Conservation (phyloP, 1,139 yeast genomes). For the Scheffersomyces parashehatae region DNA sequence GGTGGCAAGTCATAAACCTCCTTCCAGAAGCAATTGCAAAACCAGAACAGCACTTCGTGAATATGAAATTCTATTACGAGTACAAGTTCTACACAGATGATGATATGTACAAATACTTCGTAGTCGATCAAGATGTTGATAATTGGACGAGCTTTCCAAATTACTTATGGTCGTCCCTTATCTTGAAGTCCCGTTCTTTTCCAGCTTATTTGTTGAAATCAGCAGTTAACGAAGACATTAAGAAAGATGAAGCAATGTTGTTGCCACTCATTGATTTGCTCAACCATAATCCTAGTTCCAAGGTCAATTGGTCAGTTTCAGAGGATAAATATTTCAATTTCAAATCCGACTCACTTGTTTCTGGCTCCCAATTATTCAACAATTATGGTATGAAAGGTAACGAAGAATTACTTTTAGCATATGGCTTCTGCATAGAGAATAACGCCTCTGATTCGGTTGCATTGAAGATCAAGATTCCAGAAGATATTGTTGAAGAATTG, state of each 20-base stretch:
- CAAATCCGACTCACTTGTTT: conserved; percentile 23
- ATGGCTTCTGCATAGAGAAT: conserved; percentile 67
- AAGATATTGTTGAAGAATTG: conserved; percentile 32
- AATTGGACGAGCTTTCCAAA: conserved; percentile 67
- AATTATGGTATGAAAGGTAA: conserved; percentile 89
- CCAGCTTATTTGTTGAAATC: conserved; percentile 54
- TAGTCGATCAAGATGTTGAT: conserved; percentile 17
- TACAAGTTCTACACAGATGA: conserved; percentile 44
- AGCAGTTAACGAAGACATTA: conserved; percentile 17
- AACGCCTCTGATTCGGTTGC: conserved; percentile 68
- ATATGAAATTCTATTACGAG: conserved; percentile 50
- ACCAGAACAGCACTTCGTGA: conserved; percentile 39
- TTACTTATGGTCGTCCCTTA: conserved; percentile 73
- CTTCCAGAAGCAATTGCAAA: conserved; percentile 33
- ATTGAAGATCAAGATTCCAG: conserved; percentile 51
- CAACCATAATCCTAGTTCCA: conserved; percentile 64
- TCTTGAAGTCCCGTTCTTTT: conserved; percentile 76
- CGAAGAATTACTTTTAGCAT: conserved; percentile 64
- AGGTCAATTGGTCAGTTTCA: conserved; percentile 62
- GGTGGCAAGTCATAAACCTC: conserved; percentile 46
- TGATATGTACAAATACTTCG: conserved; percentile 32
- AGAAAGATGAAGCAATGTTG: conserved; percentile 60
- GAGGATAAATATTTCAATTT: conserved; percentile 28
- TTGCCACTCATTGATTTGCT: conserved; percentile 77
- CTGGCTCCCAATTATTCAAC: conserved; percentile 60